Evolutionary conservation across 2,329 filamentous ascomycete species (phyloP).

Genomic region (Colletotrichum scovillei): DNA sequence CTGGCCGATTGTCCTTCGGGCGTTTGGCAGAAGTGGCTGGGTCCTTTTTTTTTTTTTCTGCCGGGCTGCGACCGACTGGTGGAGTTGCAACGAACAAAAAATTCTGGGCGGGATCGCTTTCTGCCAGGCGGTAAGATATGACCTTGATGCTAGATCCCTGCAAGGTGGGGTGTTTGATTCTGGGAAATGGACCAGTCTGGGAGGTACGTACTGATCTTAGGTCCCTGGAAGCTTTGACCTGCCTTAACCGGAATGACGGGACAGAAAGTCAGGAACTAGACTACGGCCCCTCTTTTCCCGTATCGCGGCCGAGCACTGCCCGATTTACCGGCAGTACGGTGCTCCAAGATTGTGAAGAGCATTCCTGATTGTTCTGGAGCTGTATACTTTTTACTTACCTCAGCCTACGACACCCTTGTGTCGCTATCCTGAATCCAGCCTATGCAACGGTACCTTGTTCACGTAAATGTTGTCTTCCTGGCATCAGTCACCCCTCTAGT

Average conservation of each 20-base stretch:
- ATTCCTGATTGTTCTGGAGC: background rate
- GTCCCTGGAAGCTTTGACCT: conserved; percentile 15
- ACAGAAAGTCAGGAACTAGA: conserved; percentile 18
- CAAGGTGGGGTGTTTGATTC: background rate
- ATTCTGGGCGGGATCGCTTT: conserved; percentile 36
- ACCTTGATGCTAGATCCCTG: background rate
- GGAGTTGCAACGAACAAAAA: conserved; percentile 34
- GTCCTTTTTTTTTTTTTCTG: background rate
- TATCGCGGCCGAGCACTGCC: too few species aligned
- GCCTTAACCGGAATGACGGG: conserved; percentile 14
- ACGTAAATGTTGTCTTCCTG: background rate
- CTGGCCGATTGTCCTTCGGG: too few species aligned
- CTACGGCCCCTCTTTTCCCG: conserved; percentile 15
- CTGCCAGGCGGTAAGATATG: conserved; percentile 45
- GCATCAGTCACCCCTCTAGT: background rate
- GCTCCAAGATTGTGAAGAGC: background rate
- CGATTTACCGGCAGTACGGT: background rate
- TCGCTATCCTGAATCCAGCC: background rate
- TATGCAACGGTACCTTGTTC: background rate
- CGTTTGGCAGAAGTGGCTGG: background rate
- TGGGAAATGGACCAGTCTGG: background rate
- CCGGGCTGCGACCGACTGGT: background rate
- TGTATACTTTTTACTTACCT: background rate
- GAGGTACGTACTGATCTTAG: background rate
- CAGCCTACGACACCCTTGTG: background rate